A percentile compares a stretch with the other conserved stretches of the same genome.
These are phyloP conservation scores for Dipodascus albidus DNA, from an alignment of 805 yeast genomes.

Conservation along the genomic window DNA sequence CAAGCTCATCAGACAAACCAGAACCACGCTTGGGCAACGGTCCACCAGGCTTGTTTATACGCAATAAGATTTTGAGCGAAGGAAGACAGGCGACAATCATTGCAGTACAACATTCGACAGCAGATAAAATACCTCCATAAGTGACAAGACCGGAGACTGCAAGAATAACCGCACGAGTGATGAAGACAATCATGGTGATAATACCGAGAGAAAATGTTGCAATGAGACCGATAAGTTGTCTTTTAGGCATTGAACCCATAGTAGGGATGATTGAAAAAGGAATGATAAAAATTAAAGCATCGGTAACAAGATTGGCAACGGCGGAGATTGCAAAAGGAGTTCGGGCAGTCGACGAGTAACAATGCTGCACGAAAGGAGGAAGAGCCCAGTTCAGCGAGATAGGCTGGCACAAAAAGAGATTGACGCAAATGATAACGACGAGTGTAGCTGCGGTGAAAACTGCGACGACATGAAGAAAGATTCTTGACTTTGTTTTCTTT, in stretches of 20 bases:
- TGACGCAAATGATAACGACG: slow-evolving; percentile 12
- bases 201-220: slow-evolving; percentile 19
- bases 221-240: slow-evolving; percentile 15
- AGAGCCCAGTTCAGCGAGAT: slow-evolving; percentile 18
- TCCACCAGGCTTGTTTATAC: not conserved
- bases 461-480: slow-evolving; percentile 11
- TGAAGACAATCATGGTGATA: slow-evolving; percentile 15
- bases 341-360: slow-evolving; percentile 19
- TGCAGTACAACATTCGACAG: slow-evolving; percentile 18
- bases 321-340: slow-evolving; percentile 16
- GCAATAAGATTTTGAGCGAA: slow-evolving; percentile 14
- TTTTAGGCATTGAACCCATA: slow-evolving; percentile 9
- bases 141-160: slow-evolving; percentile 14
- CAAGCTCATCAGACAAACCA: not conserved
- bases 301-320: slow-evolving; percentile 15
- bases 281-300: slow-evolving; percentile 14
- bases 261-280: slow-evolving; percentile 18
- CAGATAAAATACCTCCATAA: slow-evolving; percentile 16
- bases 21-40: not conserved
- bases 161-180: slow-evolving; percentile 16
- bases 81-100: slow-evolving; percentile 19
- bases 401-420: slow-evolving; percentile 17
- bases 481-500: slow-evolving; percentile 13
- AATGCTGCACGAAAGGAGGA: slow-evolving; percentile 5
- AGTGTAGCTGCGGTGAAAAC: slow-evolving; percentile 9